Evolutionary conservation across 2,329 filamentous ascomycete species (phyloP).

Genomic region (Talaromyces sp.): DNA sequence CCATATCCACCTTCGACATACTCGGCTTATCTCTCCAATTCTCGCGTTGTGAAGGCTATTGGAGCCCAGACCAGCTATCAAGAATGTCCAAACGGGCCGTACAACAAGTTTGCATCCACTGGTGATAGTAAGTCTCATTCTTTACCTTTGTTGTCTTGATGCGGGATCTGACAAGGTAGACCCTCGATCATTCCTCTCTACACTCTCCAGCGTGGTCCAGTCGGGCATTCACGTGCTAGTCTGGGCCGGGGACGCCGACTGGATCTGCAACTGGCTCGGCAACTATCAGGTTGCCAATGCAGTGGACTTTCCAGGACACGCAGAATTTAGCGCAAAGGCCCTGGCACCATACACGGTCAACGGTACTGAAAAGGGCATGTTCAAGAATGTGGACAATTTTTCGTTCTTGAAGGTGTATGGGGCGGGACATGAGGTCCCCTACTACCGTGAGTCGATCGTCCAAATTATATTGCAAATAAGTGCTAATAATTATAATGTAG

Average conservation of each 20-base stretch:
- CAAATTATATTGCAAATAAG: not conserved
- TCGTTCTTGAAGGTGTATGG: constrained; percentile 51
- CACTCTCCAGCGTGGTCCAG: constrained; percentile 47
- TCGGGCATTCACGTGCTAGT: constrained; percentile 57
- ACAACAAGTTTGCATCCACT: constrained; percentile 32
- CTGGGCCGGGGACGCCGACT: constrained; percentile 61
- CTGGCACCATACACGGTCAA: constrained; percentile 48
- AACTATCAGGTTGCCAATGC: constrained; percentile 54
- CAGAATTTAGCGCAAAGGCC: constrained; percentile 50
- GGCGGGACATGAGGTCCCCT: constrained; percentile 51
- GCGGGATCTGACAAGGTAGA: not conserved
- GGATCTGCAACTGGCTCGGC: constrained; percentile 58
- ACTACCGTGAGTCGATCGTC: constrained; percentile 35
- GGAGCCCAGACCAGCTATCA: constrained; percentile 62
- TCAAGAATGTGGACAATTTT: constrained; percentile 44
- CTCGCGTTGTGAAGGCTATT: constrained; percentile 57
- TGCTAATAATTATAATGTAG: not conserved
- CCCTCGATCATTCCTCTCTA: not conserved
- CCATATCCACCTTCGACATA: constrained; percentile 65
- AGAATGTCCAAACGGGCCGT: constrained; percentile 13
- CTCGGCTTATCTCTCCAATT: constrained; percentile 63
- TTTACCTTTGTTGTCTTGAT: not conserved
- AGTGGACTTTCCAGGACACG: constrained; percentile 46
- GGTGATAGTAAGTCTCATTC: constrained; percentile 37
- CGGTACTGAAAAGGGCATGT: constrained; percentile 41